Evolutionary conservation across 2,329 filamentous ascomycete species (phyloP), one percentile per base, ranked within the genome.

Genomic region (Pseudocercospora macadamiae): DNA sequence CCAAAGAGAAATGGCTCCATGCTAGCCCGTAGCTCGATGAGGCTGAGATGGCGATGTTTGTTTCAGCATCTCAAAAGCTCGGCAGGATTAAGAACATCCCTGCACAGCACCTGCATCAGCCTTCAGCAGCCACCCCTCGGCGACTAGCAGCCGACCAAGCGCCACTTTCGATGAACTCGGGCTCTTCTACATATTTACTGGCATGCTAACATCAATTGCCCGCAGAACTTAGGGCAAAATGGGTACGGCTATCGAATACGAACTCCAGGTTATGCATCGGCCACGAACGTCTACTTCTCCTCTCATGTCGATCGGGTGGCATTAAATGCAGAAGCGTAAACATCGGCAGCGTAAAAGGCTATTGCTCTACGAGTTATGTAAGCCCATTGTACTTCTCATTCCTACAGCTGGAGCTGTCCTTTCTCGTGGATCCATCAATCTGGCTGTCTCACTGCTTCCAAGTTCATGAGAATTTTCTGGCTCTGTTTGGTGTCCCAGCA

Each of bases 1-100:
- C 47, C 51, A 44, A 57, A 59, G n/a, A 65, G 37, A 28, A 49
- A 34, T 6, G 55, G 37, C 37, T 70, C 63, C 66, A 68, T 67
- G 52, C 16, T 42, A 44, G 52, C 36, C 45, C 12, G 18, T 32
- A n/a, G 45, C 26, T 49, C 47, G 47, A 49, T 19, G 47, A 49
- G 47, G 47, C 47, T 30, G 47, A 34, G 47, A 32, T 21, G 47
- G 26, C 30, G 28, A 19, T 30, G 7, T n/a, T 30, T 14, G 16
- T 34, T 23, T 16, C 44, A 30, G 23, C 25, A 26, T 16, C 4
- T 30, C 19, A 2, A 28, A 48, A 19, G 42, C 42, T 45, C 7
- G 42, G 42, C 42, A 39, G 36, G 18, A 45, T 23, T 18, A 45
- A 23, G 28, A 6, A 32, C 6, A 12, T 32, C 7, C 42, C 39